Conservation (phyloP, 2,329 filamentous ascomycete species). For the Calonectria pauciramosa region DNA sequence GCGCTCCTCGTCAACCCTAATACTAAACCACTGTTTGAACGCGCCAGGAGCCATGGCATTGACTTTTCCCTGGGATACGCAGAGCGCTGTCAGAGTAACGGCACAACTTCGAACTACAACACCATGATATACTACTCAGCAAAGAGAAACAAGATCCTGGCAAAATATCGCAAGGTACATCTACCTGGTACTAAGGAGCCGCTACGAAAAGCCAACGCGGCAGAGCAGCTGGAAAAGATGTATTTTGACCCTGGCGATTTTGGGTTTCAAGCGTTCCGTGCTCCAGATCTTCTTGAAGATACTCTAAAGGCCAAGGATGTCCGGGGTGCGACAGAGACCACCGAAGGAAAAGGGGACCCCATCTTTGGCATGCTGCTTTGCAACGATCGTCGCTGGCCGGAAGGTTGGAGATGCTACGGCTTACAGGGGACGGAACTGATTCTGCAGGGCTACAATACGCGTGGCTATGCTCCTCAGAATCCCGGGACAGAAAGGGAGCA, state of each 20-base stretch:
- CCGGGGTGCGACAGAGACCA: neutral
- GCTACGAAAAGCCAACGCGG: neutral
- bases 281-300: neutral
- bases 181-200: slow-evolving; percentile 9
- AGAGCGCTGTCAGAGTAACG: neutral
- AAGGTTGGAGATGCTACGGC: slow-evolving; percentile 15
- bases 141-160: neutral
- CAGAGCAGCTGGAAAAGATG: slow-evolving; percentile 13
- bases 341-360: slow-evolving; percentile 2
- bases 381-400: slow-evolving; percentile 20
- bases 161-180: slow-evolving; percentile 18
- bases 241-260: neutral
- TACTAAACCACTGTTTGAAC: neutral
- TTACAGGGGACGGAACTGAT: slow-evolving; percentile 13
- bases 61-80: slow-evolving; percentile 12
- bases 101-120: neutral
- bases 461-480: neutral
- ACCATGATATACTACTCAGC: slow-evolving; percentile 19
- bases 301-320: neutral
- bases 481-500: neutral
- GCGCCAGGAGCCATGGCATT: neutral
- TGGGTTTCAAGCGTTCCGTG: slow-evolving; percentile 16
- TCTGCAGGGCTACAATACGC: slow-evolving; percentile 10
- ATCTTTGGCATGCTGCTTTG: slow-evolving; percentile 20
- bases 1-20: neutral